These are phyloP conservation scores for Xylariaceae sp. DNA, from an alignment of 2,329 filamentous ascomycete species.

Conservation along the genomic window DNA sequence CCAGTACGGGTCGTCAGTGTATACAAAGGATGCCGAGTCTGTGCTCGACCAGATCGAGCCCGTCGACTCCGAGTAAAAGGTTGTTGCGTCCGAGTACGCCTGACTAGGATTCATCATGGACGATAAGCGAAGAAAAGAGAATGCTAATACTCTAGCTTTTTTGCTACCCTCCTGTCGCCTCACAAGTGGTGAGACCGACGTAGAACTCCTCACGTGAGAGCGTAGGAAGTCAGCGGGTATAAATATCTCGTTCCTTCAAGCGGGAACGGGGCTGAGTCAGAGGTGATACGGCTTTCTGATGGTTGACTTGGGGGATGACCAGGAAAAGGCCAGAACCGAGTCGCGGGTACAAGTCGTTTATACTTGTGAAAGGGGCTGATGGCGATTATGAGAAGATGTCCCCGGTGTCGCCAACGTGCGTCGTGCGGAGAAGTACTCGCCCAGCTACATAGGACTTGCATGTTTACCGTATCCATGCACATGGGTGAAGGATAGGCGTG, in stretches of 20 bases:
- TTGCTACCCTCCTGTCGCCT: no score
- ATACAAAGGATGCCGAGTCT: conserved; percentile 29
- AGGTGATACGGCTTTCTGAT: neutral
- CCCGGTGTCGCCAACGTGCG: neutral
- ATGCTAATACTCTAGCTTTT: neutral
- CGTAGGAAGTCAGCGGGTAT: neutral
- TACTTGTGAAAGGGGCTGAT: conserved; percentile 7
- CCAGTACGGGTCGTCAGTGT: conserved; percentile 25
- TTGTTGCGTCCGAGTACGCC: conserved; percentile 23
- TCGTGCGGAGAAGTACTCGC: conserved; percentile 1
- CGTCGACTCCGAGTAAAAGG: conserved; percentile 25
- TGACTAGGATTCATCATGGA: conserved; percentile 21
- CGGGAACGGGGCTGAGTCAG: conserved; percentile 6
- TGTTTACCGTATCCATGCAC: no score
- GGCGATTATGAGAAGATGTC: neutral
- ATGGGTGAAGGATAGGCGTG: neutral
- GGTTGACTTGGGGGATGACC: neutral
- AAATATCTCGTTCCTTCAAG: conserved; percentile 3
- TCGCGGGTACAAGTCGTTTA: conserved; percentile 3
- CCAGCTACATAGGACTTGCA: neutral
- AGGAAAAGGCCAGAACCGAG: conserved; percentile 5
- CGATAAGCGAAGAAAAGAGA: neutral
- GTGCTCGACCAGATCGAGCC: conserved; percentile 29
- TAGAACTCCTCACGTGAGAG: neutral
- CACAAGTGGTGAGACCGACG: no score